These are phyloP conservation scores for Pseudocercospora crystallina DNA, from an alignment of 2,329 filamentous ascomycete species.

Conservation along the genomic window DNA sequence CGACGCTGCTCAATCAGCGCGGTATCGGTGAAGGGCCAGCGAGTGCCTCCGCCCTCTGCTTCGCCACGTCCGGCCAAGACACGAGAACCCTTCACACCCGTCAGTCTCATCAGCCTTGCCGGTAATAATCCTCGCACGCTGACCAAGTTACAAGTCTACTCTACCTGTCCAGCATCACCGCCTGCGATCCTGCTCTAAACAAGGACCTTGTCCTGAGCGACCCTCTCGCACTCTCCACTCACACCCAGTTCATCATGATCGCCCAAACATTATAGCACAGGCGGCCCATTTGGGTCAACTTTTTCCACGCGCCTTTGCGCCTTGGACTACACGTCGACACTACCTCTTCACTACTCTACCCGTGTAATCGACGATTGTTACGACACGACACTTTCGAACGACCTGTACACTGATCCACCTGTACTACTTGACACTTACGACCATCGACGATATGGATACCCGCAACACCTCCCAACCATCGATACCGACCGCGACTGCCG, in stretches of 20 bases:
- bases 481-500: conserved; percentile 19
- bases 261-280: conserved; percentile 19
- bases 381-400: background rate
- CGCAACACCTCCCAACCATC: conserved; percentile 16
- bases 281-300: conserved; percentile 20
- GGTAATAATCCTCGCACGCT: too few species aligned
- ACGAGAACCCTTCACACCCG: too few species aligned
- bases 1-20: too few species aligned
- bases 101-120: too few species aligned
- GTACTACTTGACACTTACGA: background rate
- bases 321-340: background rate
- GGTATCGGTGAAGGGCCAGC: too few species aligned
- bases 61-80: too few species aligned
- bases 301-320: conserved; percentile 5
- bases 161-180: too few species aligned
- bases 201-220: too few species aligned
- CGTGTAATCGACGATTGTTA: background rate
- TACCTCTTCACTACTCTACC: background rate
- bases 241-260: conserved; percentile 12
- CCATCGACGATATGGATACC: conserved; percentile 18
- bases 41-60: too few species aligned
- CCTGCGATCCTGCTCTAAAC: too few species aligned
- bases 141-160: too few species aligned
- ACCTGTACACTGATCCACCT: background rate
- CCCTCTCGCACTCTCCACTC: too few species aligned